A percentile compares a stretch with the other conserved stretches of the same genome.
Conservation (phyloP, 116 monocot genomes). For the Phalaenopsis hybrid region DNA sequence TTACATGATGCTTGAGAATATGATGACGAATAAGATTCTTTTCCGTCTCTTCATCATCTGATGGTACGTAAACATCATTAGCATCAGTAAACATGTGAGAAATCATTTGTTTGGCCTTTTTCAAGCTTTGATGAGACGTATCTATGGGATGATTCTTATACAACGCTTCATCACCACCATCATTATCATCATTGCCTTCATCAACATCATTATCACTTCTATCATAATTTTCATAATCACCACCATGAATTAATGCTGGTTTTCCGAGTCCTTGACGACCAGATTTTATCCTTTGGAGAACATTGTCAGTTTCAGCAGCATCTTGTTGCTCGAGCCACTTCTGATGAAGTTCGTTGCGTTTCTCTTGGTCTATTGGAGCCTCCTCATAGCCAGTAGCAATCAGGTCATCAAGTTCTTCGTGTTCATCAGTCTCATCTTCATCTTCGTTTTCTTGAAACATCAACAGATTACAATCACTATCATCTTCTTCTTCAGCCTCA, state of each 20-base stretch:
- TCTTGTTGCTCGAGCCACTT: constrained; percentile 93
- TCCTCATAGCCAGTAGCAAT: constrained; percentile 75
- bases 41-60: constrained; percentile 89
- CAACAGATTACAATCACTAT: constrained; percentile 72
- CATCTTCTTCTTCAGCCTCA: constrained; percentile 98
- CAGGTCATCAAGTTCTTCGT: constrained; percentile 56
- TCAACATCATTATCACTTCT: constrained; percentile 14
- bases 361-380: constrained; percentile 59
- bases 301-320: constrained; percentile 63
- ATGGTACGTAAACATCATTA: constrained; percentile 52
- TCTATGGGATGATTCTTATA: constrained; percentile 22
- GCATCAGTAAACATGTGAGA: constrained; percentile 71
- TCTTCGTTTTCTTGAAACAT: constrained; percentile 78
- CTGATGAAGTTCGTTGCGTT: constrained; percentile 76
- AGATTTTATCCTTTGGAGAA: constrained; percentile 58
- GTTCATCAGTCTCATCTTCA: constrained; percentile 57
- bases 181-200: constrained; percentile 1
- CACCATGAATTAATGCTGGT: constrained; percentile 17
- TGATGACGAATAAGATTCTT: constrained; percentile 43
- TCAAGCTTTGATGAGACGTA: constrained; percentile 19
- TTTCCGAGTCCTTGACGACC: constrained; percentile 24
- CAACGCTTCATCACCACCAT: constrained; percentile 16
- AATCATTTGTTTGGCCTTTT: constrained; percentile 65
- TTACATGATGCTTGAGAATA: constrained; percentile 51
- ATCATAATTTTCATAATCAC: constrained; percentile 23